phyloP scores from a whole-genome alignment of 2,329 filamentous ascomycete genomes.

The Tricladium varicosporioides region DNA sequence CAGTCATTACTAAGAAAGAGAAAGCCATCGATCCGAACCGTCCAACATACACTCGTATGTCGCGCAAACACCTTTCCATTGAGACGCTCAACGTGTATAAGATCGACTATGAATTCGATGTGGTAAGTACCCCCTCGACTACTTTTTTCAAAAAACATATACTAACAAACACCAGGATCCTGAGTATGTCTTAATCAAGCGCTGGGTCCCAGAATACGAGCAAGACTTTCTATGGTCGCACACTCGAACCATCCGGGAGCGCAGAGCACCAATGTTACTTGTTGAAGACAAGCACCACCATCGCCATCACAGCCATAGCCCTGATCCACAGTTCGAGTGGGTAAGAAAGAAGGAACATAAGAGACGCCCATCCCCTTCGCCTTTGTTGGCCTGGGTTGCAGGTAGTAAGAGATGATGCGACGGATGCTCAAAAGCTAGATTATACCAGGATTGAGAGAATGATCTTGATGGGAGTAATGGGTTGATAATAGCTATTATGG shows the following conservation, averaged over 20 bases:
- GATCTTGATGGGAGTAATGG: conserved; percentile 1
- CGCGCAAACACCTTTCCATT: conserved; percentile 58
- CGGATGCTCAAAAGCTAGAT: no score
- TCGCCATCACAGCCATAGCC: background rate
- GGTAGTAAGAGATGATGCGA: conserved; percentile 25
- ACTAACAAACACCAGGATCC: conserved; percentile 54
- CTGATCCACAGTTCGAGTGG: conserved; percentile 29
- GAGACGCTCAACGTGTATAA: conserved; percentile 56
- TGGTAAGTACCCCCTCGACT: conserved; percentile 40
- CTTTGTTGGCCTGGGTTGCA: conserved; percentile 32
- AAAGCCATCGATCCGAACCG: conserved; percentile 42
- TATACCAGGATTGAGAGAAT: no score
- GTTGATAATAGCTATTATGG: background rate
- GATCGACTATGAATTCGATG: conserved; percentile 57
- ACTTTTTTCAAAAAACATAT: background rate
- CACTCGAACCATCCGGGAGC: conserved; percentile 52
- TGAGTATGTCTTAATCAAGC: conserved; percentile 70
- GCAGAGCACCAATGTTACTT: conserved; percentile 22
- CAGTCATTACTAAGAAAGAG: conserved; percentile 57
- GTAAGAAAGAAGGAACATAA: conserved; percentile 32
- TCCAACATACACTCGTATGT: conserved; percentile 63
- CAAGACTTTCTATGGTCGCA: conserved; percentile 73
- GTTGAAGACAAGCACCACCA: conserved; percentile 27
- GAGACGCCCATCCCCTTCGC: conserved; percentile 30
- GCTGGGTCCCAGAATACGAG: conserved; percentile 69